Conservation (phyloP, 2,329 filamentous ascomycete species). For the Plectosphaerella plurivora region DNA sequence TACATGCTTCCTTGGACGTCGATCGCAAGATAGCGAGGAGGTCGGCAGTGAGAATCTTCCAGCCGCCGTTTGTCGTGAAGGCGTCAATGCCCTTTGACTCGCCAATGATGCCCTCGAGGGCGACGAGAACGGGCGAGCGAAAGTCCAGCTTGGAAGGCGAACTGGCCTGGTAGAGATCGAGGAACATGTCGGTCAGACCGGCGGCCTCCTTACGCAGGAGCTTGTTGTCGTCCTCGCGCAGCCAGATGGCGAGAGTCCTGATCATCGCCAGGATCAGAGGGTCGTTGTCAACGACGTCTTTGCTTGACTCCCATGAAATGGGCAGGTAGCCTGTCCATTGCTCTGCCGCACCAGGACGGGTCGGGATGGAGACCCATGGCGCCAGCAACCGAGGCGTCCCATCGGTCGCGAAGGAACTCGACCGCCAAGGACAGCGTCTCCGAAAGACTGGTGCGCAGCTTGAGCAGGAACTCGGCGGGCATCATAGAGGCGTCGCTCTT, state of each 20-base stretch:
- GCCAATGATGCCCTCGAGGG: slow-evolving; percentile 51
- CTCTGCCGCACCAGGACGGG: slow-evolving; percentile 38
- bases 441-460: slow-evolving; percentile 53
- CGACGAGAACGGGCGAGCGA: slow-evolving; percentile 52
- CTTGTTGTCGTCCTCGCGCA: slow-evolving; percentile 65
- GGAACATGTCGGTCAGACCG: slow-evolving; percentile 58
- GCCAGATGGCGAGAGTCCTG: slow-evolving; percentile 57
- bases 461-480: slow-evolving; percentile 55
- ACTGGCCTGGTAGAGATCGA: slow-evolving; percentile 53
- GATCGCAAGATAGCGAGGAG: slow-evolving; percentile 35
- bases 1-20: neutral
- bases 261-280: slow-evolving; percentile 56
- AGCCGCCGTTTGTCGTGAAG: slow-evolving; percentile 49
- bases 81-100: slow-evolving; percentile 40
- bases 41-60: slow-evolving; percentile 47
- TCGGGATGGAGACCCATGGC: slow-evolving; percentile 57
- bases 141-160: slow-evolving; percentile 41
- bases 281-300: slow-evolving; percentile 45
- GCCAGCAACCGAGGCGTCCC: slow-evolving; percentile 62
- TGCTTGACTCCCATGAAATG: slow-evolving; percentile 55
- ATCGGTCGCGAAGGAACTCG: slow-evolving; percentile 66
- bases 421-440: slow-evolving; percentile 60
- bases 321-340: slow-evolving; percentile 41
- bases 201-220: slow-evolving; percentile 50
- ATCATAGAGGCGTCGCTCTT: slow-evolving; percentile 28